phyloP scores from a whole-genome alignment of 768 basidiomycete species.

The Gyrodon lividus region DNA sequence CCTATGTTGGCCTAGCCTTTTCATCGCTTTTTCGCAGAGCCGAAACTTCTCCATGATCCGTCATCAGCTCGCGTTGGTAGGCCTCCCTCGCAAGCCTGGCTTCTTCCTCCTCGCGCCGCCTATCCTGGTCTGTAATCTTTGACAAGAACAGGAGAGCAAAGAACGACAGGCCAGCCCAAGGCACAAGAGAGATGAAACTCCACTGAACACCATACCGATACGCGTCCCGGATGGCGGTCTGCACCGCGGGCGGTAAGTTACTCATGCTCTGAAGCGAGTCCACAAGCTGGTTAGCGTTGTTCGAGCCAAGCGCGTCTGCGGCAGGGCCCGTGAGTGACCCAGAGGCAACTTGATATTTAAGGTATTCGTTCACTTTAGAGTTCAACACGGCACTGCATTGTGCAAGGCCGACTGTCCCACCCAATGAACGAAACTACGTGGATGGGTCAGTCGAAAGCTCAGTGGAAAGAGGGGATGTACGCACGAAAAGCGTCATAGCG shows the following conservation, averaged over 20 bases:
- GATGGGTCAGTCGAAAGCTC: background rate
- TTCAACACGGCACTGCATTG: slow-evolving; percentile 38
- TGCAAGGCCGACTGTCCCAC: slow-evolving; percentile 31
- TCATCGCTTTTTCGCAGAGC: too few relatives aligned
- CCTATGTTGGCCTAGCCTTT: too few relatives aligned
- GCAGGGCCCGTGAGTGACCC: slow-evolving; percentile 27
- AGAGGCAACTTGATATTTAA: slow-evolving; percentile 26
- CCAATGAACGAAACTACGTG: slow-evolving; percentile 38
- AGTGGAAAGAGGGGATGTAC: slow-evolving; percentile 15
- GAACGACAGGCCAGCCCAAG: slow-evolving; percentile 37
- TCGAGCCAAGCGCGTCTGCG: slow-evolving; percentile 16
- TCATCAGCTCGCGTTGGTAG: background rate
- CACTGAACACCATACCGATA: slow-evolving; percentile 36
- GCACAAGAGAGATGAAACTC: slow-evolving; percentile 41
- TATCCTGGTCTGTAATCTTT: slow-evolving; percentile 31
- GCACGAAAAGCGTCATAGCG: slow-evolving; percentile 40
- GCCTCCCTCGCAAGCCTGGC: background rate
- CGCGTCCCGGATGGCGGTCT: slow-evolving; percentile 33
- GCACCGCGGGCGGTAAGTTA: slow-evolving; percentile 30
- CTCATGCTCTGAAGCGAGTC: slow-evolving; percentile 32
- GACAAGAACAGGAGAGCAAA: slow-evolving; percentile 33
- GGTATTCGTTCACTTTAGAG: slow-evolving; percentile 32
- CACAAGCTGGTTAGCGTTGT: slow-evolving; percentile 18
- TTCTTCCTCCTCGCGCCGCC: slow-evolving; percentile 4
- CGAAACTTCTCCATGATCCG: too few relatives aligned